phyloP scores from a whole-genome alignment of 805 yeast species.

The Sugiyamaella smithiae region DNA sequence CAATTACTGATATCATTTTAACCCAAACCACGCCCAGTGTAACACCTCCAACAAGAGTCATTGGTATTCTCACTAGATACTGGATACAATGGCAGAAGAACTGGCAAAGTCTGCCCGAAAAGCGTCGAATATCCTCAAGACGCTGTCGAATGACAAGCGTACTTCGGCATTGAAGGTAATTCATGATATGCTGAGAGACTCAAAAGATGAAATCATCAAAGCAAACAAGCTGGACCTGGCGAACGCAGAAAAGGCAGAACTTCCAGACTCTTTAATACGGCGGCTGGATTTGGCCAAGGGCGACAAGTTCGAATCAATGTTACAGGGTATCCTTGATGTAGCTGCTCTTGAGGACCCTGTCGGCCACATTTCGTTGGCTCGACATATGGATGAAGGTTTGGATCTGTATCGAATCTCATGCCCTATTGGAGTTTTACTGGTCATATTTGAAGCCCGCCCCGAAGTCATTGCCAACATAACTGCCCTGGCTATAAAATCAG shows the following conservation, averaged over 20 bases:
- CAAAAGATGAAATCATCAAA: slow-evolving; percentile 59
- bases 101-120: slow-evolving; percentile 77
- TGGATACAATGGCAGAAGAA: slow-evolving; percentile 55
- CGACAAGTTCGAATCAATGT: slow-evolving; percentile 90
- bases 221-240: slow-evolving; percentile 78
- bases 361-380: slow-evolving; percentile 81
- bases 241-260: slow-evolving; percentile 56
- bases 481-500: slow-evolving; percentile 92
- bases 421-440: slow-evolving; percentile 90
- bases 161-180: slow-evolving; percentile 69
- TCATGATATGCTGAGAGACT: slow-evolving; percentile 59
- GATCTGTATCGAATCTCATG: slow-evolving; percentile 79
- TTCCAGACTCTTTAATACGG: slow-evolving; percentile 71
- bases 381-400: slow-evolving; percentile 85
- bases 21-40: no score
- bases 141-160: slow-evolving; percentile 69
- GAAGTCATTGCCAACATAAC: slow-evolving; percentile 98
- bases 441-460: slow-evolving; percentile 94
- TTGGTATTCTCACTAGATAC: no score
- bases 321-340: slow-evolving; percentile 91
- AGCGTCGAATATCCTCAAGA: slow-evolving; percentile 83
- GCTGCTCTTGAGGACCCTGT: slow-evolving; percentile 88
- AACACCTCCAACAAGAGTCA: no score
- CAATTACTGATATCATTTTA: no score
- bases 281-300: slow-evolving; percentile 77